A percentile compares a stretch with the other conserved stretches of the same genome.
Evolutionary conservation across 2,329 filamentous ascomycete genomes (phyloP).

Genomic region (Kalmusia sp.): DNA sequence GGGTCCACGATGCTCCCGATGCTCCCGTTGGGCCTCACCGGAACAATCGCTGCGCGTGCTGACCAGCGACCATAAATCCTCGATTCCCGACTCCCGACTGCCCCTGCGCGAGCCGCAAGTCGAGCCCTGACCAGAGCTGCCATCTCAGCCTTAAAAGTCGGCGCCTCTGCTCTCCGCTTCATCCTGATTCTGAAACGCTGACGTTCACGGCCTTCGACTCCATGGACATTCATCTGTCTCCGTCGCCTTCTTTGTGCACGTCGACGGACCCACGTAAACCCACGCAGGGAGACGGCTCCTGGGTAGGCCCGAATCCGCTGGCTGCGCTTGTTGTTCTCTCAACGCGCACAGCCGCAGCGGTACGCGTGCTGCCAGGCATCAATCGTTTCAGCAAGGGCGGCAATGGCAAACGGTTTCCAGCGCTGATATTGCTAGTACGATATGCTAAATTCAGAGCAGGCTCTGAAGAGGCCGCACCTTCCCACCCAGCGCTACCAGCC

Average conservation of each 20-base stretch:
- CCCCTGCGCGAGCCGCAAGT: neutral
- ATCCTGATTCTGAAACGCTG: neutral
- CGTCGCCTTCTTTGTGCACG: neutral
- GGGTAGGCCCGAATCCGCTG: constrained; percentile 2
- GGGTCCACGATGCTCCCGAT: constrained; percentile 2
- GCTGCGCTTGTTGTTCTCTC: constrained; percentile 1
- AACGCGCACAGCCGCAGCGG: constrained; percentile 7
- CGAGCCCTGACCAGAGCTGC: too few species aligned
- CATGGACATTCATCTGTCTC: neutral
- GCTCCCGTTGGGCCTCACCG: too few species aligned
- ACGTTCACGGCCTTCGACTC: constrained; percentile 1
- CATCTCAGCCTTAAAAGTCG: neutral
- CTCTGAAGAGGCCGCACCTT: neutral
- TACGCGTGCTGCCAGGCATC: constrained; percentile 9
- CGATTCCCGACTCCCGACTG: neutral
- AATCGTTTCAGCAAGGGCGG: constrained; percentile 5
- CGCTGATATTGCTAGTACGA: neutral
- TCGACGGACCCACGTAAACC: neutral
- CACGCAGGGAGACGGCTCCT: neutral
- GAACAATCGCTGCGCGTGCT: too few species aligned
- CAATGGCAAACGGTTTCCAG: neutral
- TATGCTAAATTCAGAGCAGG: neutral
- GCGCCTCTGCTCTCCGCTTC: neutral
- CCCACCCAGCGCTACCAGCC: neutral
- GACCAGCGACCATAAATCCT: too few species aligned